Conservation (phyloP, 2,329 filamentous ascomycete species). For the Taxawa tesnikishii region DNA sequence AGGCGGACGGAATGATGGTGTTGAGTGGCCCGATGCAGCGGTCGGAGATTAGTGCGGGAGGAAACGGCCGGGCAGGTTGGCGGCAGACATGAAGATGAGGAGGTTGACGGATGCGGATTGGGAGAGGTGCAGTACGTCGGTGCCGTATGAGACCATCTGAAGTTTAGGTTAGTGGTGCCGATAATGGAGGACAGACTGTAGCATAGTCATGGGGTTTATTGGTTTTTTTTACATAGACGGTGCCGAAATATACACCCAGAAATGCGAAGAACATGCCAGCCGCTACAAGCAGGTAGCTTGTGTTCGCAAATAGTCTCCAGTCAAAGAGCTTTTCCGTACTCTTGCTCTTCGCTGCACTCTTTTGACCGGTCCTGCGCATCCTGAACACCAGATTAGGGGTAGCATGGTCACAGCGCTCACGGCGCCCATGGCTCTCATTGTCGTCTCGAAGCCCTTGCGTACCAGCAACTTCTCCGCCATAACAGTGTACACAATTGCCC, state of each 20-base stretch:
- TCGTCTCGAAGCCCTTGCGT: constrained; percentile 18
- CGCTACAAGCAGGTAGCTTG: constrained; percentile 13
- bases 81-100: constrained; percentile 18
- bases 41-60: constrained; percentile 19
- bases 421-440: constrained; percentile 14
- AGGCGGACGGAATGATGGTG: constrained; percentile 21
- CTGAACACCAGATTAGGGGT: constrained; percentile 12
- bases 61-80: constrained; percentile 19
- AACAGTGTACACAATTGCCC: constrained; percentile 42
- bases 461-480: constrained; percentile 22
- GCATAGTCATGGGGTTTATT: too few relatives aligned
- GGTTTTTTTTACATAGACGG: constrained; percentile 19
- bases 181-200: too few relatives aligned
- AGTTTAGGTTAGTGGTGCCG: not conserved
- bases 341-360: too few relatives aligned
- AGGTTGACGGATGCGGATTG: constrained; percentile 14
- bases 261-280: constrained; percentile 20
- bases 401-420: constrained; percentile 13
- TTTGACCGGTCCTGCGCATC: too few relatives aligned
- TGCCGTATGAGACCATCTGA: constrained; percentile 15
- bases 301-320: constrained; percentile 5
- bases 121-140: constrained; percentile 14
- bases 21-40: constrained; percentile 20
- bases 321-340: not conserved
- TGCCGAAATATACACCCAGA: constrained; percentile 20